Evolutionary conservation across 2,329 filamentous ascomycete genomes (phyloP).

Genomic region (Clonostachys rhizophaga): DNA sequence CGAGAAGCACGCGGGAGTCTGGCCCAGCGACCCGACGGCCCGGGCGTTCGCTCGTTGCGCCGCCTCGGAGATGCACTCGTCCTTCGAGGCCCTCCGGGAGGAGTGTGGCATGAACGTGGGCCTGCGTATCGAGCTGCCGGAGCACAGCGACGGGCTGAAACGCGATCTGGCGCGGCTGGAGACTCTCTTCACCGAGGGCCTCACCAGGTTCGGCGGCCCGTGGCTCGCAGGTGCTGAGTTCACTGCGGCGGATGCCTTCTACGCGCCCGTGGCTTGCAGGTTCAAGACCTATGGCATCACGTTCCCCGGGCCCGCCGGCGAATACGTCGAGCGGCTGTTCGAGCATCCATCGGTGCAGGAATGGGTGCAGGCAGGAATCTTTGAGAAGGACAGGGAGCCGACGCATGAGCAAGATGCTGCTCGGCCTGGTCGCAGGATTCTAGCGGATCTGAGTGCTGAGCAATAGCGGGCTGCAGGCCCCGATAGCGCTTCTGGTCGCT

Average conservation of each 20-base stretch:
- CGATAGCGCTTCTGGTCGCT: no score
- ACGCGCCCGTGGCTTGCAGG: conserved; percentile 31
- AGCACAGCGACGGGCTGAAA: conserved; percentile 18
- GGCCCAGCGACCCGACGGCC: conserved; percentile 29
- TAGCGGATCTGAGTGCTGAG: conserved; percentile 15
- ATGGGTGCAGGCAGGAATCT: conserved; percentile 29
- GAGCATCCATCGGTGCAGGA: conserved; percentile 24
- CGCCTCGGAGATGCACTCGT: conserved; percentile 40
- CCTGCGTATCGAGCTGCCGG: conserved; percentile 24
- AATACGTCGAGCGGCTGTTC: conserved; percentile 25
- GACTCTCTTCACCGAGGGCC: conserved; percentile 28
- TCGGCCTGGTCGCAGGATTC: conserved; percentile 17
- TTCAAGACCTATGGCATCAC: conserved; percentile 27
- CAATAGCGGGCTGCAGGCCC: no score
- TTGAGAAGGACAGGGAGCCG: conserved; percentile 28
- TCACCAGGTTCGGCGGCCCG: conserved; percentile 32
- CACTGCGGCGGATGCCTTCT: conserved; percentile 33
- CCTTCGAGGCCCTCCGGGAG: conserved; percentile 31
- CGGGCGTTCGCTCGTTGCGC: conserved; percentile 37
- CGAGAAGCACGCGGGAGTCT: conserved; percentile 33
- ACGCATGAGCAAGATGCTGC: conserved; percentile 27
- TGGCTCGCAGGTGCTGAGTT: conserved; percentile 31
- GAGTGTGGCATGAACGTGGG: conserved; percentile 37
- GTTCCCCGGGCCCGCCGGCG: conserved; percentile 17
- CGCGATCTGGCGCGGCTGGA: conserved; percentile 26